Conservation (phyloP, 1,284 basidiomycete genomes). For the Inonotus hispidus region DNA sequence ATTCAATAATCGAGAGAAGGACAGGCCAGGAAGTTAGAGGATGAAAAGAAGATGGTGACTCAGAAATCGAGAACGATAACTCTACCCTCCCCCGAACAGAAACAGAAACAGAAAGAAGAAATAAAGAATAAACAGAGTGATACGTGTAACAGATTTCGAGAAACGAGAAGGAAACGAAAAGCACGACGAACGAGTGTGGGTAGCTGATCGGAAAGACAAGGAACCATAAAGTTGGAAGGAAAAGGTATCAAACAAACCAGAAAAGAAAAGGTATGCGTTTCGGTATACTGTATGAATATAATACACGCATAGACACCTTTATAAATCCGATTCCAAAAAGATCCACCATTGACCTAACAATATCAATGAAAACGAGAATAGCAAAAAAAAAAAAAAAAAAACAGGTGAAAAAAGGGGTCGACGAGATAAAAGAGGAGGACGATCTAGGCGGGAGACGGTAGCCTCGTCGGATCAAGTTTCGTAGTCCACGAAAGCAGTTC, state of each 20-base stretch:
- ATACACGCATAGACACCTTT: not conserved
- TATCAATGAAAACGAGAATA: not conserved
- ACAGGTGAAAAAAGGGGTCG: too few relatives aligned
- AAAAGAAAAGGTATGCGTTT: not conserved
- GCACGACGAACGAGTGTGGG: too few relatives aligned
- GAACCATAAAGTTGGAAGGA: not conserved
- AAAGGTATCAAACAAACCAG: not conserved
- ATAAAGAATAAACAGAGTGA: not conserved
- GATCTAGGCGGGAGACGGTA: constrained; percentile 18
- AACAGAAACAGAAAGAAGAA: not conserved
- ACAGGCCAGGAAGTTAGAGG: too few relatives aligned
- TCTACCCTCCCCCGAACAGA: not conserved
- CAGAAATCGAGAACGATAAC: not conserved
- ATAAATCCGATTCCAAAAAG: not conserved
- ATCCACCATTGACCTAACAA: not conserved
- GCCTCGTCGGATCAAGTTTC: constrained; percentile 74
- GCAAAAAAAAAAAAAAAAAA: not conserved
- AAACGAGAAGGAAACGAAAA: not conserved
- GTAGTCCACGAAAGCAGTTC: constrained; percentile 80
- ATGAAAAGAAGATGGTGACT: too few relatives aligned
- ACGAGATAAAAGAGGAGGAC: too few relatives aligned
- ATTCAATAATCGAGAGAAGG: too few relatives aligned
- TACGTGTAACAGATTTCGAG: not conserved
- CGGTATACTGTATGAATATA: not conserved
- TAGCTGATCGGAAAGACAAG: not conserved